Evolutionary conservation across 192 early-diverging fungal species (phyloP).

Genomic region (Umbelopsis vinacea): DNA sequence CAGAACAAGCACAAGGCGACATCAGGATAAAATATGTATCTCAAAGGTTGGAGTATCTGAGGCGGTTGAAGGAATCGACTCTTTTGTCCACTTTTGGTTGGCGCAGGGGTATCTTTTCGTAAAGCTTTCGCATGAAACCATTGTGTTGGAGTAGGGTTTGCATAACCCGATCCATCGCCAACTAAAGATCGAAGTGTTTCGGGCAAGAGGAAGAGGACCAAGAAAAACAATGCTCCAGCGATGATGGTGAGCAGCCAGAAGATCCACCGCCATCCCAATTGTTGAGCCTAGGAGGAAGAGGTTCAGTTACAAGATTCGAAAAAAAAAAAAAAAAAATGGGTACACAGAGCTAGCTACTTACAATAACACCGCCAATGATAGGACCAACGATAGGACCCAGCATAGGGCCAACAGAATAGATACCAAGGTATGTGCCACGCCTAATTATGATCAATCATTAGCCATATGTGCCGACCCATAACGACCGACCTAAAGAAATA

Average conservation of each 20-base stretch:
- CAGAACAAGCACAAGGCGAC: constrained; percentile 35
- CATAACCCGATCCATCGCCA: constrained; percentile 43
- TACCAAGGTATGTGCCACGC: constrained; percentile 16
- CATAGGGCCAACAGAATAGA: constrained; percentile 19
- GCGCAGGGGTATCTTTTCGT: background rate
- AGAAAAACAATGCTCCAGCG: constrained; percentile 5
- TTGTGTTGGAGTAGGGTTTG: constrained; percentile 39
- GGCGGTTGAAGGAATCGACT: constrained; percentile 38
- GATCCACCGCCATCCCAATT: constrained; percentile 24
- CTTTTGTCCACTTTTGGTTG: constrained; percentile 17
- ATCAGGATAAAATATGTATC: constrained; percentile 32
- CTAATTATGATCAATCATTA: background rate
- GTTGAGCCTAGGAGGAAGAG: constrained; percentile 2
- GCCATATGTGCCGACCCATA: background rate
- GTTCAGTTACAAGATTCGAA: background rate
- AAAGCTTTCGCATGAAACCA: constrained; percentile 9
- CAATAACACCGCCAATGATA: constrained; percentile 11
- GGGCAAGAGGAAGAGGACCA: constrained; percentile 46
- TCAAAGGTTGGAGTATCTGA: constrained; percentile 38
- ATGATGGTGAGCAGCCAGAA: constrained; percentile 1
- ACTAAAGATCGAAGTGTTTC: constrained; percentile 50
- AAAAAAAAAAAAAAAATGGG: constrained; percentile 7
- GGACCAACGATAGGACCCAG: constrained; percentile 6
- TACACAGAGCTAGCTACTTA: background rate
- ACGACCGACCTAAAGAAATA: background rate